Evolutionary conservation across 2,329 filamentous ascomycete genomes (phyloP).

Genomic region (Lachnellula hyalina): DNA sequence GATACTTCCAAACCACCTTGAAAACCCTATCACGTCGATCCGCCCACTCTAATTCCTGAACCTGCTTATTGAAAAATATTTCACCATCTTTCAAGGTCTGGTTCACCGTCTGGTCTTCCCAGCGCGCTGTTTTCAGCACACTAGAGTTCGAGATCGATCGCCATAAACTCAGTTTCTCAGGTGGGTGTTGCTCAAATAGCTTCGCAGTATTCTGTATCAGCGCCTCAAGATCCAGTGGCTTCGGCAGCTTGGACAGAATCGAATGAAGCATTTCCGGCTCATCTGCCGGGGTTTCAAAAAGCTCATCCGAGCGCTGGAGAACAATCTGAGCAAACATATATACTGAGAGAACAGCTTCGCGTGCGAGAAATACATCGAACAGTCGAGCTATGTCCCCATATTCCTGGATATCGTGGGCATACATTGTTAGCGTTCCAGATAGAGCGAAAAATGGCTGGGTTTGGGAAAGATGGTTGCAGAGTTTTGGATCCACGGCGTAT

Average conservation of each 20-base stretch:
- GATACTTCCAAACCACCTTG: constrained; percentile 56
- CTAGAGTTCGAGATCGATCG: constrained; percentile 65
- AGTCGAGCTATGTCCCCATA: constrained; percentile 84
- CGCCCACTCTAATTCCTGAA: constrained; percentile 61
- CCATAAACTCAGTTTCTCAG: constrained; percentile 69
- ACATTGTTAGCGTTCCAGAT: constrained; percentile 89
- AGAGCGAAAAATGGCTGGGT: constrained; percentile 89
- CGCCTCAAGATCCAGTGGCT: constrained; percentile 71
- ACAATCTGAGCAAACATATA: constrained; percentile 92
- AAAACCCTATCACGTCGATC: constrained; percentile 51
- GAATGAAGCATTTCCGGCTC: constrained; percentile 92
- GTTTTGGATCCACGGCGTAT: constrained; percentile 60
- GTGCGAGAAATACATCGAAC: constrained; percentile 86
- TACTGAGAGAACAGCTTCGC: constrained; percentile 79
- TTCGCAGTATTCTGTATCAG: constrained; percentile 62
- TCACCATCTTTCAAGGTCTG: constrained; percentile 64
- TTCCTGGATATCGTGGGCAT: constrained; percentile 89
- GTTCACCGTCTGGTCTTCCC: constrained; percentile 41
- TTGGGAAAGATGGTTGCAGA: constrained; percentile 70
- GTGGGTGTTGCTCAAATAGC: constrained; percentile 64
- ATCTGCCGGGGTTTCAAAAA: constrained; percentile 76
- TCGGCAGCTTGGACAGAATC: constrained; percentile 79
- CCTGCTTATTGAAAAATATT: constrained; percentile 64
- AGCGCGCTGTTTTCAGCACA: constrained; percentile 76
- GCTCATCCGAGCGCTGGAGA: constrained; percentile 70